A percentile compares a stretch with the other conserved stretches of the same genome.
Conservation (phyloP, 106 monocot genomes). For the Apostasia shenzhenica region DNA sequence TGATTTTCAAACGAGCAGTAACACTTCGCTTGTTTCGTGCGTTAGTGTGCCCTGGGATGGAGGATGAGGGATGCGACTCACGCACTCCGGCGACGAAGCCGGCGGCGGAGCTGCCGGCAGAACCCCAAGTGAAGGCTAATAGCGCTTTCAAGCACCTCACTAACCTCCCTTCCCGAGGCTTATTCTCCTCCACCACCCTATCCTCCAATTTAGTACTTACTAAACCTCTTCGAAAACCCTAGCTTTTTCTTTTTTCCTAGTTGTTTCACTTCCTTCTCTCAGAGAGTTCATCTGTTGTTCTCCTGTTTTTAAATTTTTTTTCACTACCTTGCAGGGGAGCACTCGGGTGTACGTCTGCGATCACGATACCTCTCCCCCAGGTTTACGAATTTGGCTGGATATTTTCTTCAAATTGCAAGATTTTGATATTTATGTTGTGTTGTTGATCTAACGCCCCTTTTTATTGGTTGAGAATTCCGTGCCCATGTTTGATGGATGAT, state of each 20-base stretch:
- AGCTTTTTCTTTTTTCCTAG: background rate
- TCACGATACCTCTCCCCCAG: constrained; percentile 45
- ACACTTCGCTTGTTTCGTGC: too few relatives aligned
- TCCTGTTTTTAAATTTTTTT: background rate
- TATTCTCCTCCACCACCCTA: constrained; percentile 17
- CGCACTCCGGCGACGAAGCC: background rate
- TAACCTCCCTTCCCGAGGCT: constrained; percentile 34
- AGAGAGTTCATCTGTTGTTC: background rate
- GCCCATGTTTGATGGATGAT: background rate
- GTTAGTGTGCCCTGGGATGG: background rate
- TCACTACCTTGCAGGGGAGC: constrained; percentile 19
- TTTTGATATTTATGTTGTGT: too few relatives aligned
- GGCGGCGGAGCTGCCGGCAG: background rate
- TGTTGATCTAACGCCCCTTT: background rate
- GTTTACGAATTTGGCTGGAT: constrained; percentile 1
- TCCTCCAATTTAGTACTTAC: constrained; percentile 23
- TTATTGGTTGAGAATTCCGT: background rate
- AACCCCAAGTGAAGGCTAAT: background rate
- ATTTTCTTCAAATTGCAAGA: background rate
- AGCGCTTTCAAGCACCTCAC: constrained; percentile 13
- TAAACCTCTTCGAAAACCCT: background rate
- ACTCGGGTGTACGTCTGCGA: constrained; percentile 47
- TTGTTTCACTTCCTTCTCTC: background rate
- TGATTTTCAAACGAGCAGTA: too few relatives aligned
- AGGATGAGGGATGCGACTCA: background rate